Conservation (phyloP, 2,329 filamentous ascomycete species). For the Calycina herbarum region DNA sequence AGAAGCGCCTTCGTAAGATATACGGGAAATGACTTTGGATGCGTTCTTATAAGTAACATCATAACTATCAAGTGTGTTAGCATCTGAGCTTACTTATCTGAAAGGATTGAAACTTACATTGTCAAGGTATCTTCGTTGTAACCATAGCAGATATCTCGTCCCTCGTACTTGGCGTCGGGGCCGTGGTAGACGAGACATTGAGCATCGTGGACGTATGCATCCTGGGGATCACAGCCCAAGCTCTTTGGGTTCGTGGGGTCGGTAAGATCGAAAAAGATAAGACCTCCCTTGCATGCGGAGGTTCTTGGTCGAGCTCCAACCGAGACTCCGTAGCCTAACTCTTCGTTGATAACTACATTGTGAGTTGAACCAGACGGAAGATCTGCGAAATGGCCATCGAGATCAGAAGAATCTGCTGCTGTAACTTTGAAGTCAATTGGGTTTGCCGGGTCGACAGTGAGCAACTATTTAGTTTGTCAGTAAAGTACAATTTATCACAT, state of each 20-base stretch:
- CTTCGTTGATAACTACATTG: conserved; percentile 34
- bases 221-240: conserved; percentile 47
- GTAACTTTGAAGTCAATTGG: conserved; percentile 41
- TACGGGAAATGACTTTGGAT: conserved; percentile 44
- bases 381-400: conserved; percentile 13
- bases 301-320: conserved; percentile 40
- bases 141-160: conserved; percentile 18
- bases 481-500: background rate
- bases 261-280: conserved; percentile 51
- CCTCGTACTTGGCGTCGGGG: conserved; percentile 25
- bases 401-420: conserved; percentile 6
- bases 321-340: conserved; percentile 17
- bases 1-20: conserved; percentile 49
- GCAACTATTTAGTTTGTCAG: conserved; percentile 40
- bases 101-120: conserved; percentile 27
- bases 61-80: conserved; percentile 25
- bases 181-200: conserved; percentile 40
- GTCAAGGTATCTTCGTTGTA: conserved; percentile 42
- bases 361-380: conserved; percentile 18
- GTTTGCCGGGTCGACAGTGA: conserved; percentile 44
- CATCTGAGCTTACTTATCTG: no score
- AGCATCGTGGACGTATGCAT: conserved; percentile 42
- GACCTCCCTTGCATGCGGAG: conserved; percentile 43
- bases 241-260: conserved; percentile 47
- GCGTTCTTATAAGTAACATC: conserved; percentile 43